Conservation (phyloP, 2,329 filamentous ascomycete species). For the Aspergillus cejpii region DNA sequence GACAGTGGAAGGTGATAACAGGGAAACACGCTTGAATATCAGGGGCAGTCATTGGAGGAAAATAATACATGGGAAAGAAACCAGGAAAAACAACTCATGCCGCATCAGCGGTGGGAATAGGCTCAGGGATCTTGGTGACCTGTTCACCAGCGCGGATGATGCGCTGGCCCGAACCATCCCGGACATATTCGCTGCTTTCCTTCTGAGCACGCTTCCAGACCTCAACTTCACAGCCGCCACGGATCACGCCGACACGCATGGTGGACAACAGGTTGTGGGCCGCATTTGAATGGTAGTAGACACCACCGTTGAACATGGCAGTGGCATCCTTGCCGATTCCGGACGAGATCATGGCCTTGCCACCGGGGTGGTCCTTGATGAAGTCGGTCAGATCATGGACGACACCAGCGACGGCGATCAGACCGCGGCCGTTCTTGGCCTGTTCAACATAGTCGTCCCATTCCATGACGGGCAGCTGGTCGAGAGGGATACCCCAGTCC, state of each 20-base stretch:
- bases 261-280: slow-evolving; percentile 83
- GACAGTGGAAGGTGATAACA: slow-evolving; percentile 4
- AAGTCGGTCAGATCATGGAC: slow-evolving; percentile 80
- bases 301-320: slow-evolving; percentile 84
- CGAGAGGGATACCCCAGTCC: slow-evolving; percentile 79
- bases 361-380: slow-evolving; percentile 85
- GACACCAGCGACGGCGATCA: slow-evolving; percentile 73
- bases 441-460: slow-evolving; percentile 81
- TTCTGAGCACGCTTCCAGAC: slow-evolving; percentile 84
- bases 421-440: slow-evolving; percentile 67
- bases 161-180: slow-evolving; percentile 71
- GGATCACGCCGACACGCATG: slow-evolving; percentile 80
- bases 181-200: slow-evolving; percentile 69
- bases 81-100: slow-evolving; percentile 42
- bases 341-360: slow-evolving; percentile 75
- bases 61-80: slow-evolving; percentile 7
- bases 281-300: slow-evolving; percentile 84
- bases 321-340: slow-evolving; percentile 83
- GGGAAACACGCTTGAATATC: background rate
- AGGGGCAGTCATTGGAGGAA: slow-evolving; percentile 2
- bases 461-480: slow-evolving; percentile 75
- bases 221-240: slow-evolving; percentile 81
- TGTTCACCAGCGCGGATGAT: slow-evolving; percentile 82
- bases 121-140: slow-evolving; percentile 73
- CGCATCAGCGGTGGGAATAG: slow-evolving; percentile 74